Conservation (phyloP, 2,329 filamentous ascomycete genomes). For the Aureobasidium sp. region DNA sequence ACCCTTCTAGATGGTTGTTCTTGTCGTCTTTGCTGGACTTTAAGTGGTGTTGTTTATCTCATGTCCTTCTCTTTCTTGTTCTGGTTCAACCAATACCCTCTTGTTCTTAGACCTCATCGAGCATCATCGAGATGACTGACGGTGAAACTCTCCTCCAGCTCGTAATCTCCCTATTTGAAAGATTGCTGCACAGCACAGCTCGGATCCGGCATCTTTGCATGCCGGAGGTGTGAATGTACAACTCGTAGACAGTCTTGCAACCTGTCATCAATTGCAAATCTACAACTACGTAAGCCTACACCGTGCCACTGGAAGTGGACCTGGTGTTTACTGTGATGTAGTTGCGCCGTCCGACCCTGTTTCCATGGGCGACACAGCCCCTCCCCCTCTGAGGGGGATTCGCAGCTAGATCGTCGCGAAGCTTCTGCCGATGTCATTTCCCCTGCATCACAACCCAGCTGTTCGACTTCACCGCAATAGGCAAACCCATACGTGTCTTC, state of each 20-base stretch:
- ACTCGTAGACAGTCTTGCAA: neutral
- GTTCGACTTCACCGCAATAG: neutral
- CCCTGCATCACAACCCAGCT: neutral
- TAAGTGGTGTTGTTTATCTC: neutral
- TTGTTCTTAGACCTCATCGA: neutral
- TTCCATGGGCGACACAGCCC: conserved; percentile 5
- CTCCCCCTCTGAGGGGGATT: conserved; percentile 7
- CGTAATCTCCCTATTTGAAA: neutral
- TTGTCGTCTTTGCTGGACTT: neutral
- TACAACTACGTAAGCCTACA: neutral
- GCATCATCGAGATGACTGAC: neutral
- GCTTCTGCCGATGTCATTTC: neutral
- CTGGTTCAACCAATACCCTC: neutral
- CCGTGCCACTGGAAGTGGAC: neutral
- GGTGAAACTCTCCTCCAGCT: neutral
- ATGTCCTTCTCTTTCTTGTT: neutral
- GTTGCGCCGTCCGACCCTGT: neutral
- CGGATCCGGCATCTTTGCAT: neutral
- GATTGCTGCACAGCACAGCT: neutral
- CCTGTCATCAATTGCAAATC: neutral
- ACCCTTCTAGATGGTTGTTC: conserved; percentile 16
- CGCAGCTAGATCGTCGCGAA: conserved; percentile 4
- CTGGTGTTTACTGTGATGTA: conserved; percentile 9
- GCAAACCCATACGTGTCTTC: neutral
- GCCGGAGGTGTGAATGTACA: neutral